Conservation (phyloP, 257 asterid genomes). For the Solanum pinnatisectum region DNA sequence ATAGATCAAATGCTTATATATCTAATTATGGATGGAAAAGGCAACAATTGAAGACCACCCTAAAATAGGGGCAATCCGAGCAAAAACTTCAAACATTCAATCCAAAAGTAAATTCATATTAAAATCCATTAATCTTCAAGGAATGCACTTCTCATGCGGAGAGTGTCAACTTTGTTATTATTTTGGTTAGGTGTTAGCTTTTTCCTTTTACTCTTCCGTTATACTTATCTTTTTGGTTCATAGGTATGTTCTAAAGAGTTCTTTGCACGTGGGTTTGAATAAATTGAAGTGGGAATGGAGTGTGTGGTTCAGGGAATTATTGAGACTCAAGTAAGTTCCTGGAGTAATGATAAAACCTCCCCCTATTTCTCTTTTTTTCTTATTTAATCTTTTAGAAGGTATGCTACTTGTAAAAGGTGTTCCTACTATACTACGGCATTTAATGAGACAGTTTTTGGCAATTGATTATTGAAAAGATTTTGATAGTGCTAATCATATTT, state of each 20-base stretch:
- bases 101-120: background rate
- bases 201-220: background rate
- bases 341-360: background rate
- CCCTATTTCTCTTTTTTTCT: background rate
- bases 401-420: background rate
- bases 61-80: background rate
- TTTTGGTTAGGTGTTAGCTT: background rate
- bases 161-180: background rate
- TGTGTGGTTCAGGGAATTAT: constrained; percentile 97
- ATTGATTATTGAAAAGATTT: background rate
- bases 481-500: constrained; percentile 5
- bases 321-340: constrained; percentile 63
- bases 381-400: background rate
- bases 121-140: background rate
- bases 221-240: background rate
- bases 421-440: background rate
- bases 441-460: background rate
- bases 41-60: background rate
- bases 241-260: background rate
- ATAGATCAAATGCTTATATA: background rate
- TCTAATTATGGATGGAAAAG: background rate
- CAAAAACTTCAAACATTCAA: background rate
- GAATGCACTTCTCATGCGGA: background rate
- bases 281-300: constrained; percentile 35
- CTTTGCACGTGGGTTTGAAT: background rate